phyloP scores from a whole-genome alignment of 257 asterid genomes.

The Marsdenia floribunda region DNA sequence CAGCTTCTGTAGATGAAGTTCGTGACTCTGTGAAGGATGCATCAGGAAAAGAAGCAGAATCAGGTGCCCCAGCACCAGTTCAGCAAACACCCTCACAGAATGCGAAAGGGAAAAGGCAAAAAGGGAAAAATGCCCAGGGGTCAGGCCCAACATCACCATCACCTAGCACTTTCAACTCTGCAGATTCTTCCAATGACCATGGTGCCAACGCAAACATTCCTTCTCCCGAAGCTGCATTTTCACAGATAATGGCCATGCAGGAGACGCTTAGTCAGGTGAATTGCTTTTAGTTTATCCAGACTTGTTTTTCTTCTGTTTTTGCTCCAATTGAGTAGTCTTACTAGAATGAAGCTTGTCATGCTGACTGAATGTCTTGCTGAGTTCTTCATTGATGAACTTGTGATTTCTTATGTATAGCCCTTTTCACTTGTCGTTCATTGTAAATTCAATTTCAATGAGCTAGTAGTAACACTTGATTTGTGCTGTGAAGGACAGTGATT shows the following conservation, averaged over 20 bases:
- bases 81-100: conserved; percentile 44
- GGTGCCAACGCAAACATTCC: conserved; percentile 43
- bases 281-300: background rate
- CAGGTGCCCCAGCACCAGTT: conserved; percentile 31
- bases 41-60: conserved; percentile 39
- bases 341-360: background rate
- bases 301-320: background rate
- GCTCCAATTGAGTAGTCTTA: background rate
- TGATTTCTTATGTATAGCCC: background rate
- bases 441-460: background rate
- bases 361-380: background rate
- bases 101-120: conserved; percentile 67
- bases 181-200: conserved; percentile 55
- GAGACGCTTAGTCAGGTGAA: conserved; percentile 78
- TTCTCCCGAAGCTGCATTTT: conserved; percentile 37
- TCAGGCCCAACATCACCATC: conserved; percentile 47
- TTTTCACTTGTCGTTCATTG: background rate
- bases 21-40: conserved; percentile 42
- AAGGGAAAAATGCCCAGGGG: conserved; percentile 66
- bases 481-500: background rate
- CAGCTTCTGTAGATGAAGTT: conserved; percentile 43
- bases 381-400: background rate
- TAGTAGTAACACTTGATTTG: background rate
- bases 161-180: conserved; percentile 46
- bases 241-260: conserved; percentile 70